phyloP scores from a whole-genome alignment of 441 rosid genomes.

The Pelargonium cotyledonis region DNA sequence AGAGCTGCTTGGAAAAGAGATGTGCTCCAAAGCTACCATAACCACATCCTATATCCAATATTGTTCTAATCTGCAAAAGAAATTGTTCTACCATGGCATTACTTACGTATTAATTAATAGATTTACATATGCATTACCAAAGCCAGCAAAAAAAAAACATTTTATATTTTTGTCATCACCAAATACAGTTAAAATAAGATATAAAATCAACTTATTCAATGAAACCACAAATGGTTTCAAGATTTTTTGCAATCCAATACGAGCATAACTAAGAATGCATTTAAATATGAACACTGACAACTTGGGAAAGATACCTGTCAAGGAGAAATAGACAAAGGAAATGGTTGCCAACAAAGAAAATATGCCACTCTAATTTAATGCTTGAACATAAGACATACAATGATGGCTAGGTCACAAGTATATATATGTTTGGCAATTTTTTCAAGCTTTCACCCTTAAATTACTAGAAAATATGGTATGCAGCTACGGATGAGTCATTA shows the following conservation, averaged over 20 bases:
- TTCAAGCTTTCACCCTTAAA: no score
- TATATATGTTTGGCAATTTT: no score
- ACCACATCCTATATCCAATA: constrained; percentile 96
- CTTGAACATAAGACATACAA: no score
- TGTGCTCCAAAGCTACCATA: constrained; percentile 99
- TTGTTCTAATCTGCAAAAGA: constrained; percentile 70
- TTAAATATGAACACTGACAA: background rate
- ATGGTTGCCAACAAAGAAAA: background rate
- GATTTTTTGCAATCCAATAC: no score
- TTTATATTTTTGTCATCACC: background rate
- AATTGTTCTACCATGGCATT: background rate
- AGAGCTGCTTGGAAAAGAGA: constrained; percentile 65
- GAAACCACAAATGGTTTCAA: no score
- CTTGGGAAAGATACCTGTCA: background rate
- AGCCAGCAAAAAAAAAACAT: background rate
- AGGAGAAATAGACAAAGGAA: background rate
- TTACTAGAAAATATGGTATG: no score
- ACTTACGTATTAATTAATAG: background rate
- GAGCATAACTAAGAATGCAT: background rate
- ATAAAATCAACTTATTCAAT: no score
- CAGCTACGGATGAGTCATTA: no score
- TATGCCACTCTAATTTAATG: no score
- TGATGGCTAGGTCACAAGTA: no score
- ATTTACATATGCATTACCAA: background rate
- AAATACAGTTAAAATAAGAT: no score